phyloP scores from a whole-genome alignment of 1,284 basidiomycete genomes.

The Agroathelia rolfsii region DNA sequence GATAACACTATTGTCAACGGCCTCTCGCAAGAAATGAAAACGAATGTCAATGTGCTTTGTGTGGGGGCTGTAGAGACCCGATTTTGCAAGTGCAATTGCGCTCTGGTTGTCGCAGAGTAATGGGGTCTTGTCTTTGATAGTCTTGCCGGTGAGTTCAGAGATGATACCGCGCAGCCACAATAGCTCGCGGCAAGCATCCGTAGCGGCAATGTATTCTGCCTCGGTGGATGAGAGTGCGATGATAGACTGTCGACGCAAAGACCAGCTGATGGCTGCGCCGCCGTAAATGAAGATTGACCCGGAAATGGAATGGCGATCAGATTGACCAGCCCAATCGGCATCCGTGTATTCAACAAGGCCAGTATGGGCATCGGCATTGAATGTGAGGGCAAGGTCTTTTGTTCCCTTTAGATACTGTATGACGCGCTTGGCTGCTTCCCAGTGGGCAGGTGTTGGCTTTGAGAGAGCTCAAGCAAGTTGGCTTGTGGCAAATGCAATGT shows the following conservation, averaged over 20 bases:
- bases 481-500: conserved; percentile 1
- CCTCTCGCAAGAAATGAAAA: conserved; percentile 18
- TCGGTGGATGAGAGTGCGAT: conserved; percentile 19
- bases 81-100: conserved; percentile 13
- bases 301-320: conserved; percentile 1
- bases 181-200: conserved; percentile 18
- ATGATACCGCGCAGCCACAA: conserved; percentile 19
- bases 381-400: too few relatives aligned
- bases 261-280: conserved; percentile 20
- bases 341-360: conserved; percentile 1
- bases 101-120: conserved; percentile 19
- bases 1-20: conserved; percentile 9
- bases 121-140: conserved; percentile 6
- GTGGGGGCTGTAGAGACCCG: conserved; percentile 12
- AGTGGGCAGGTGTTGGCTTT: not conserved
- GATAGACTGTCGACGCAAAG: conserved; percentile 22
- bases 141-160: too few relatives aligned
- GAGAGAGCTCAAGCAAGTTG: not conserved
- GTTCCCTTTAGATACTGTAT: not conserved
- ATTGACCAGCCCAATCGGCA: conserved; percentile 3
- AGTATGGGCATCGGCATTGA: too few relatives aligned
- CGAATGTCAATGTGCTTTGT: conserved; percentile 21
- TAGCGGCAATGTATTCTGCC: conserved; percentile 18
- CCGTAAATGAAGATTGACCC: conserved; percentile 2
- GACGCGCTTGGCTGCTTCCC: conserved; percentile 1